These are phyloP conservation scores for Suillus fuscotomentosus DNA, from an alignment of 768 basidiomycete genomes.

Conservation along the genomic window DNA sequence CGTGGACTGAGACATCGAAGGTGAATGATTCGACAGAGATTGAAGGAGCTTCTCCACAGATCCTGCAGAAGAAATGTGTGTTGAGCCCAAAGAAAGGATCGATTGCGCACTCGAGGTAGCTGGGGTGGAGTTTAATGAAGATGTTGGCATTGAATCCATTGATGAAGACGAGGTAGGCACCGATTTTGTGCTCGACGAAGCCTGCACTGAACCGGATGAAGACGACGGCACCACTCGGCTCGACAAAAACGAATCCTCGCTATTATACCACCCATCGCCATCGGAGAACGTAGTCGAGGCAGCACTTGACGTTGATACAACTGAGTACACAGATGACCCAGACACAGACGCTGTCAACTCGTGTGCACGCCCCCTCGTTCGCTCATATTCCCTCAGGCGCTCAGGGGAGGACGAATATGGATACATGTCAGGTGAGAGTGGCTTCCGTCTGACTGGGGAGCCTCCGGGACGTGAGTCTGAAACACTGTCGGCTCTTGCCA, in stretches of 20 bases:
- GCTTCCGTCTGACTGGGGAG: not conserved
- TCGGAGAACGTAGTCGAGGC: conserved; percentile 17
- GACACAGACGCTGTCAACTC: conserved; percentile 25
- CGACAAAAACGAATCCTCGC: not conserved
- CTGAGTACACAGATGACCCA: conserved; percentile 26
- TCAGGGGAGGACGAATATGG: not conserved
- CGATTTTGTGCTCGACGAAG: not conserved
- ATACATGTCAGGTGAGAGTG: not conserved
- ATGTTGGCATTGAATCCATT: not conserved
- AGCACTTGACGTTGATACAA: conserved; percentile 16
- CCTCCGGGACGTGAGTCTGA: not conserved
- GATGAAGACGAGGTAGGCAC: not conserved
- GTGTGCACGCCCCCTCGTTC: conserved; percentile 6
- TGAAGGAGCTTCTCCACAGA: not conserved
- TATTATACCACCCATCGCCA: not conserved
- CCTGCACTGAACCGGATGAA: not conserved
- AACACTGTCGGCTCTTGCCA: not conserved
- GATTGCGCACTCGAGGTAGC: conserved; percentile 2
- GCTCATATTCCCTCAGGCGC: not conserved
- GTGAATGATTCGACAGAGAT: not conserved
- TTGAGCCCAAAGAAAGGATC: not conserved
- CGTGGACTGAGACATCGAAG: not conserved
- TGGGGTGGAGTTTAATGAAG: not conserved
- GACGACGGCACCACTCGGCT: not conserved
- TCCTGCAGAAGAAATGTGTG: not conserved